Conservation (phyloP, 352 stramenopile genomes). For the Pelagophyceae sp. region DNA sequence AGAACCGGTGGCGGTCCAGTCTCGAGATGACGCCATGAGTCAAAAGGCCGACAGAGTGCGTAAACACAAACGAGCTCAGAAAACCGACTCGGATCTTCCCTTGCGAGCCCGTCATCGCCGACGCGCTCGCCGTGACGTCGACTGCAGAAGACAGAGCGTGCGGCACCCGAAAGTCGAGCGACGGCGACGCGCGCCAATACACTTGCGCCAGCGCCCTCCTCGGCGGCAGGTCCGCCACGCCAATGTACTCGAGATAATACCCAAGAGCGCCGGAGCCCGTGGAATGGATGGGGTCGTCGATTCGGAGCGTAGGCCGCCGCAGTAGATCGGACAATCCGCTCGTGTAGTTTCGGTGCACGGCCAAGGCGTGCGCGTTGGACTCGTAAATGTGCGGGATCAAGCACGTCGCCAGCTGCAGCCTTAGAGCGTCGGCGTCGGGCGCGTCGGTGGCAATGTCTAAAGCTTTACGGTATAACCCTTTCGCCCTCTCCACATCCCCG, state of each 20-base stretch:
- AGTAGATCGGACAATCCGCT: background rate
- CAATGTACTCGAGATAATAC: constrained; percentile 59
- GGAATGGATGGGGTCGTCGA: constrained; percentile 29
- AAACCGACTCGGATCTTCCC: constrained; percentile 48
- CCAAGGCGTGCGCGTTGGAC: background rate
- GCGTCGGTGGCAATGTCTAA: background rate
- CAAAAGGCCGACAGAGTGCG: constrained; percentile 54
- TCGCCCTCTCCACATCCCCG: constrained; percentile 17
- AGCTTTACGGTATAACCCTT: background rate
- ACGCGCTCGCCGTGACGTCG: no score
- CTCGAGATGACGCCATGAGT: constrained; percentile 42
- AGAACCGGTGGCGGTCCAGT: constrained; percentile 29
- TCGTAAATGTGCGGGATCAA: constrained; percentile 23
- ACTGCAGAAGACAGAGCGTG: constrained; percentile 3
- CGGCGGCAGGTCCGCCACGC: constrained; percentile 40
- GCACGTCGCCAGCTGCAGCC: constrained; percentile 24
- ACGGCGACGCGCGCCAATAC: constrained; percentile 31
- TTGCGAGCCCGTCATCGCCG: no score
- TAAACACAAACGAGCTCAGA: constrained; percentile 44
- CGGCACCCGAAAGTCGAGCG: background rate
- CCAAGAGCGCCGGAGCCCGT: constrained; percentile 42
- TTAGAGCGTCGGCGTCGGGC: constrained; percentile 1
- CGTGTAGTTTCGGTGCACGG: background rate
- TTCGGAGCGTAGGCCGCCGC: background rate
- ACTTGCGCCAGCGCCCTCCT: constrained; percentile 41